Conservation (phyloP, 768 basidiomycete species). For the Boletellus ananas region DNA sequence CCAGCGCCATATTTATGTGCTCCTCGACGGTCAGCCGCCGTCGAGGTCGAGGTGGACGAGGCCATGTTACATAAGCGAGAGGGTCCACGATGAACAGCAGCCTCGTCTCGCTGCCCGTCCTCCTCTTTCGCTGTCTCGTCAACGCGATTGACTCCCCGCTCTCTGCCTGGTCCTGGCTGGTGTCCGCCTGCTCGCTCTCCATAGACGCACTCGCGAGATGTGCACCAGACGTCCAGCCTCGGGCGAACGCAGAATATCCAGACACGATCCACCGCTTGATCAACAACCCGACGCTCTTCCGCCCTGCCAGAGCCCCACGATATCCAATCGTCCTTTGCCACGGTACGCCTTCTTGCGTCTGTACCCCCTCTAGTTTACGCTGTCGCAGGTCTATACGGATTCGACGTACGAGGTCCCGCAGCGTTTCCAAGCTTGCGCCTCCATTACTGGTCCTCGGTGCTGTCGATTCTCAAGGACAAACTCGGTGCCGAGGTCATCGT, state of each 20-base stretch:
- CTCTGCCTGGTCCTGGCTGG: slow-evolving; percentile 15
- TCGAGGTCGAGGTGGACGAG: too few species aligned
- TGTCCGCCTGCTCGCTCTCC: slow-evolving; percentile 7
- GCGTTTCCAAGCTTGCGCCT: slow-evolving; percentile 79
- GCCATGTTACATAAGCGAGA: slow-evolving; percentile 7
- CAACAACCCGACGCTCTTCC: slow-evolving; percentile 69
- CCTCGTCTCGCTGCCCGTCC: slow-evolving; percentile 47
- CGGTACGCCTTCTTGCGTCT: slow-evolving; percentile 44
- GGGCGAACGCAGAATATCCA: slow-evolving; percentile 19
- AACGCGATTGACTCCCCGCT: slow-evolving; percentile 44
- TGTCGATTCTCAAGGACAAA: slow-evolving; percentile 72
- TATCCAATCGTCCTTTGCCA: slow-evolving; percentile 95
- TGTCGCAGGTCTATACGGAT: slow-evolving; percentile 81
- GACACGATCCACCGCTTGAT: slow-evolving; percentile 71
- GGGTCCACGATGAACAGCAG: slow-evolving; percentile 33
- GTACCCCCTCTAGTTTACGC: neutral
- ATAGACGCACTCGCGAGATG: neutral
- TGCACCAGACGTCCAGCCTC: neutral
- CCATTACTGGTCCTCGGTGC: slow-evolving; percentile 93
- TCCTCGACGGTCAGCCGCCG: too few species aligned
- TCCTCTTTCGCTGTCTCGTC: slow-evolving; percentile 60
- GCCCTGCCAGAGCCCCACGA: slow-evolving; percentile 76
- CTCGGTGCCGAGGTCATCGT: slow-evolving; percentile 95
- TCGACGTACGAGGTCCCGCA: slow-evolving; percentile 82
- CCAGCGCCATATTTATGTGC: too few species aligned